Evolutionary conservation across 306 rosid species (phyloP), one percentile per base, ranked within the genome.

Genomic region (Ceratonia siliqua): DNA sequence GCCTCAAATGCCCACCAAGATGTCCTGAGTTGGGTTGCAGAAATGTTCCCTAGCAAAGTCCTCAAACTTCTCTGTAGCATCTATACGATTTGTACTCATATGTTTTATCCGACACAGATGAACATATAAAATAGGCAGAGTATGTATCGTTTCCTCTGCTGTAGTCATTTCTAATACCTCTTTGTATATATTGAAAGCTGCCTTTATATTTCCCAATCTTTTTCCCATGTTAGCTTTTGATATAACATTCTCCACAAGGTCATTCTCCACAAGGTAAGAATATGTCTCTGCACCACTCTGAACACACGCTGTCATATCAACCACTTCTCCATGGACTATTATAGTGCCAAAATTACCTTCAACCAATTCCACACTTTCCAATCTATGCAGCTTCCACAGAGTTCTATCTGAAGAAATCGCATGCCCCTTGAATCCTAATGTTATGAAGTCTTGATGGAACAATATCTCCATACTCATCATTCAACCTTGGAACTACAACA

Each of bases 381-480:
- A 70, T 32, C 53, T 62, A 38, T 81, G 82, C 80, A 81, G 85
- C 82, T 85, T 87, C 76, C 80, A 75, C 84, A 58, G 18, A 76
- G 86, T 72, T 83, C 81, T 71, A 74, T 64, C 75, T 65, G 88
- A 54, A 24, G 92, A 65, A 56, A 75, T 85, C 88, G 54, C 82
- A 83, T 42, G 76, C 86, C 46, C 63, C 88, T 50, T 74, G 88
- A 72, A 65, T 55, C 35, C 85, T 85, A 5, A 79, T 62, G 79
- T 88, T 77, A 28, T 77, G 88, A 68, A 83, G 93, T 74, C 82
- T 82, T 41, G 96, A 84, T 49, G 97, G 97, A 77, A 94, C 91
- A 35, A 97, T 92, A 66, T 83, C 96, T 75, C 97, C 96, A 79
- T 92, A 94, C 36, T 83, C 92, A 14, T 94, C 89, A 78, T 88